These are phyloP conservation scores for Actinomucor elegans DNA, from an alignment of 371 early-diverging fungal genomes.

Conservation along the genomic window DNA sequence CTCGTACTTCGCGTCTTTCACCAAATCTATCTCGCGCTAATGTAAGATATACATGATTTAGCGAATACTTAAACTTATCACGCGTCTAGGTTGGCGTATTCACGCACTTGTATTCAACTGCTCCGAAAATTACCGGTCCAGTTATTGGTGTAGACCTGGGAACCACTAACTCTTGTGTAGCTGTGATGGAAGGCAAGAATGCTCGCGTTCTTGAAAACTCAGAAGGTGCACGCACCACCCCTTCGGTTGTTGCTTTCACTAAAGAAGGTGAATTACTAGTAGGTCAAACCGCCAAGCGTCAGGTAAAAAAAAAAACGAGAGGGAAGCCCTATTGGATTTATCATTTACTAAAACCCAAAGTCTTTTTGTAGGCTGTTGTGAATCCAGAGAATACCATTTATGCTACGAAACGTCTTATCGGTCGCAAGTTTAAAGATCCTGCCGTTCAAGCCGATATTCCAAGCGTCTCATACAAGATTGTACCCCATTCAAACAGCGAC, in stretches of 20 bases:
- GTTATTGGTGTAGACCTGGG: constrained; percentile 98
- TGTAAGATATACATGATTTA: not conserved
- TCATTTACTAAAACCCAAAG: too few relatives aligned
- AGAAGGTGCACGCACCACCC: constrained; percentile 93
- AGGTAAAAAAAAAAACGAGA: constrained; percentile 23
- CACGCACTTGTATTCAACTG: not conserved
- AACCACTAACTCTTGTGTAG: constrained; percentile 97
- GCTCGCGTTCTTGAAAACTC: constrained; percentile 94
- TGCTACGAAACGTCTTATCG: constrained; percentile 95
- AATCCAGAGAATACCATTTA: constrained; percentile 93
- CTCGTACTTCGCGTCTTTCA: not conserved
- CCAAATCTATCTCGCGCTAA: too few relatives aligned
- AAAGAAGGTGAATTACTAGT: constrained; percentile 89
- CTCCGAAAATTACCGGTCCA: constrained; percentile 64
- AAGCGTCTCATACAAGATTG: constrained; percentile 88
- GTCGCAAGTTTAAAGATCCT: constrained; percentile 86
- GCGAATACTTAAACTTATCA: not conserved
- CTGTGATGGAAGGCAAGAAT: constrained; percentile 92
- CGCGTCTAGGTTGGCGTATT: not conserved
- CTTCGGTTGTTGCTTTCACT: constrained; percentile 90
- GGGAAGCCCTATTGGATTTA: too few relatives aligned
- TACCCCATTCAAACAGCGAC: constrained; percentile 90
- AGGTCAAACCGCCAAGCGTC: constrained; percentile 90
- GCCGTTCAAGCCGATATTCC: constrained; percentile 86
- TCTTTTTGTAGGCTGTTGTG: constrained; percentile 68